Conservation (phyloP, 352 stramenopile genomes). For the Phytophthora sojae region DNA sequence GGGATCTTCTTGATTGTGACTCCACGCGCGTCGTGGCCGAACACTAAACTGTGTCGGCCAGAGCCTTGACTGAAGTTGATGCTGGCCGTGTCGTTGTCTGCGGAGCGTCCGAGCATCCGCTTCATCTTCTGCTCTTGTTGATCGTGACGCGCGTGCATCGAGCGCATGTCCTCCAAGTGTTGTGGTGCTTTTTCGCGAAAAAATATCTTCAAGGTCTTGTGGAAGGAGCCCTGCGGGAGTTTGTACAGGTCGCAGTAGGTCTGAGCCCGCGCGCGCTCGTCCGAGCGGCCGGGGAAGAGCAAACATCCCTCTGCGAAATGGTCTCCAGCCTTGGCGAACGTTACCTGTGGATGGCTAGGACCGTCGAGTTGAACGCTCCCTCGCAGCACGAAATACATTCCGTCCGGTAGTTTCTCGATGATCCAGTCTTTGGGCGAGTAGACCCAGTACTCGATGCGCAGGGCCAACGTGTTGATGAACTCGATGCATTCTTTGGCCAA, state of each 20-base stretch:
- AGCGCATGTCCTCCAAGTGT: conserved; percentile 62
- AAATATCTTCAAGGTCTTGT: conserved; percentile 60
- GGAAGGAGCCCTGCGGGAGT: conserved; percentile 61
- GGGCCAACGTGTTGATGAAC: conserved; percentile 72
- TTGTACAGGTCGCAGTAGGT: conserved; percentile 85
- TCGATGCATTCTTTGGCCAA: conserved; percentile 72
- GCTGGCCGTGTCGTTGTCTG: conserved; percentile 12
- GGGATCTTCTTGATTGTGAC: conserved; percentile 21
- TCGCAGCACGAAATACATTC: conserved; percentile 73
- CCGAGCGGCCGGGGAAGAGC: conserved; percentile 48
- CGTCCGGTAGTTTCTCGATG: conserved; percentile 67
- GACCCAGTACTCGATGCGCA: conserved; percentile 54
- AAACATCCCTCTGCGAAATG: conserved; percentile 68
- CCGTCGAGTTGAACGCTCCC: conserved; percentile 60
- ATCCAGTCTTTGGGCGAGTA: conserved; percentile 82
- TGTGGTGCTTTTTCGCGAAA: conserved; percentile 44
- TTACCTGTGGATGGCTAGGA: conserved; percentile 33
- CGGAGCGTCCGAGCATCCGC: conserved; percentile 61
- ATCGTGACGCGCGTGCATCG: conserved; percentile 58
- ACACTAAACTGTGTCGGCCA: conserved; percentile 18
- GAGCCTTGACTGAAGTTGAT: neutral
- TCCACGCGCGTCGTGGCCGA: conserved; percentile 4
- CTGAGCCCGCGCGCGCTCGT: conserved; percentile 64
- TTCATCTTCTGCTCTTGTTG: conserved; percentile 88
- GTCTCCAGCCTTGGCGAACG: conserved; percentile 52